Percentiles rank a stretch among this genome's conserved stretches.
phyloP scores from a whole-genome alignment of 805 yeast genomes.

The Yarrowia keelungensis region DNA sequence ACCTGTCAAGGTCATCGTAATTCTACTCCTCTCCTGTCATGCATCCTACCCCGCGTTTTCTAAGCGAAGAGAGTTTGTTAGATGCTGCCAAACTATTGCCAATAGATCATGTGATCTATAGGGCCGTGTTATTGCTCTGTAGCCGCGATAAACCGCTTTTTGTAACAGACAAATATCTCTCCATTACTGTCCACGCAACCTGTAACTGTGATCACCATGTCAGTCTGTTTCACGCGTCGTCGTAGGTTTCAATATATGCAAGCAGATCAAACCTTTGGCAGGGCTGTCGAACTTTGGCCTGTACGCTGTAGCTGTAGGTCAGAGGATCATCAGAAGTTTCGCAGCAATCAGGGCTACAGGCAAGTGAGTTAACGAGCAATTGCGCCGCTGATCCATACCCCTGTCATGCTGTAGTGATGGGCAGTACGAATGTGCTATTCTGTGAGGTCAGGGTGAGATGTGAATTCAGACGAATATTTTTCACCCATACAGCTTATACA shows the following conservation, averaged over 20 bases:
- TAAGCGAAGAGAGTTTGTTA: background rate
- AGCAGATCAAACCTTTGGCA: constrained; percentile 18
- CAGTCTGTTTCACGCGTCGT: constrained; percentile 3
- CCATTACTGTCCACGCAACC: no score
- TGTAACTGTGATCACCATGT: background rate
- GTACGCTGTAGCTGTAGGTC: background rate
- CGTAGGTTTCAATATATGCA: constrained; percentile 21
- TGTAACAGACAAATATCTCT: no score
- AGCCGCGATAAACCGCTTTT: no score
- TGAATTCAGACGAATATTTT: background rate
- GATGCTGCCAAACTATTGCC: no score
- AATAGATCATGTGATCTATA: no score
- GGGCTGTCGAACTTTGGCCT: background rate
- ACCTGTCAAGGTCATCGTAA: background rate
- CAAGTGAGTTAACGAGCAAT: background rate
- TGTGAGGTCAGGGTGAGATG: no score
- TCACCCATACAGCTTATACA: background rate
- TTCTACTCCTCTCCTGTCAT: constrained; percentile 1
- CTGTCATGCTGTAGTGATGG: background rate
- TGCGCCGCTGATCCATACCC: background rate
- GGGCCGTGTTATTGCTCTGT: no score
- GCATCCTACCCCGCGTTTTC: constrained; percentile 19
- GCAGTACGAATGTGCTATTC: no score
- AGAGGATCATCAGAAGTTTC: constrained; percentile 2
- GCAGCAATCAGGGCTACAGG: background rate